A percentile compares a stretch with the other conserved stretches of the same genome.
Evolutionary conservation across 108 stramenopile species (phyloP).

Genomic region (Nannochloropsis granulata): DNA sequence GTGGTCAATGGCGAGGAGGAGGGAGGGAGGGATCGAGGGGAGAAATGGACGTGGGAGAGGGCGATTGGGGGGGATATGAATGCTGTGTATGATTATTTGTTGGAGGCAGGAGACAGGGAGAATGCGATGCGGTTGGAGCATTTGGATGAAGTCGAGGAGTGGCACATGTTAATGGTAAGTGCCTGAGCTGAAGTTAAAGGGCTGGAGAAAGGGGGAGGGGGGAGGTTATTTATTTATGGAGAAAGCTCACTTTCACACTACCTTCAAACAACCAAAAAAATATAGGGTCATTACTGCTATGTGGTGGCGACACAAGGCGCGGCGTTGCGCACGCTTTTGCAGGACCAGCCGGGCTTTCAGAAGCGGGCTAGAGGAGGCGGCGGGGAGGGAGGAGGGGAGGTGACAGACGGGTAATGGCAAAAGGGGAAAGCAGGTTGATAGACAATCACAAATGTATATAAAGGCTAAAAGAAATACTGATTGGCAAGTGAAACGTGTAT

Average conservation of each 20-base stretch:
- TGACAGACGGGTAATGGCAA: too few species aligned
- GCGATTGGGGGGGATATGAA: neutral
- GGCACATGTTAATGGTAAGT: conserved; percentile 23
- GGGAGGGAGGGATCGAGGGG: neutral
- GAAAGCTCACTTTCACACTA: neutral
- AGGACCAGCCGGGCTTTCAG: neutral
- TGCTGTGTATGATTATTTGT: neutral
- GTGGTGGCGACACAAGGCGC: conserved; percentile 14
- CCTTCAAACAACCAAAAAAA: neutral
- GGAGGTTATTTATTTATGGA: neutral
- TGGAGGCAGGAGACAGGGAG: neutral
- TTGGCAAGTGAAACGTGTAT: too few species aligned
- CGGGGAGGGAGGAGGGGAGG: too few species aligned
- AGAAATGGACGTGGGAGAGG: neutral
- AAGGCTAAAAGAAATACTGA: too few species aligned
- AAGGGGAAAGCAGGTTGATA: too few species aligned
- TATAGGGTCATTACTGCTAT: conserved; percentile 16
- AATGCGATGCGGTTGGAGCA: neutral
- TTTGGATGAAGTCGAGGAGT: conserved; percentile 23
- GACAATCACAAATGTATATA: too few species aligned
- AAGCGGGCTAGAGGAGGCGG: neutral
- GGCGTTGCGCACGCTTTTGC: neutral
- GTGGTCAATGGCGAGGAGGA: neutral
- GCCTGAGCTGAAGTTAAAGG: neutral
- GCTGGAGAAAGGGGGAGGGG: neutral